Percentiles rank a stretch among this genome's conserved stretches.
Evolutionary conservation across 306 rosid species (phyloP).

Genomic region (Rosa rugosa): DNA sequence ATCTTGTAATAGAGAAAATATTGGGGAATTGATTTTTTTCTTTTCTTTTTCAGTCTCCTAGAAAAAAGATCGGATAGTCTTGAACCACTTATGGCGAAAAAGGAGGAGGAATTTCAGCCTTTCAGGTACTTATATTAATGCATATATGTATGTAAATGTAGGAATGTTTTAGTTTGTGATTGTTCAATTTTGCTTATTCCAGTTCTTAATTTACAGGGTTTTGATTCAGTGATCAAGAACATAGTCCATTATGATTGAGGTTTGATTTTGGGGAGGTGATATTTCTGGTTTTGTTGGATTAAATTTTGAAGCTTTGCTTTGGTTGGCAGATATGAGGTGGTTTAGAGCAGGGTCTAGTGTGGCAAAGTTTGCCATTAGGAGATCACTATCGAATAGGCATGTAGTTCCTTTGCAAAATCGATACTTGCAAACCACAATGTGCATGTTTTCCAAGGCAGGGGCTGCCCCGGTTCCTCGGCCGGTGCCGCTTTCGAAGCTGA

Average conservation of each 20-base stretch:
- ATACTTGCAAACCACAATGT: conserved; percentile 59
- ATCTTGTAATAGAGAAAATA: neutral
- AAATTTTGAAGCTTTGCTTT: conserved; percentile 7
- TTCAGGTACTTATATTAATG: neutral
- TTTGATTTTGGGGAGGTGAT: neutral
- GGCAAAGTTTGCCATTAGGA: conserved; percentile 68
- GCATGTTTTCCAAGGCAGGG: conserved; percentile 47
- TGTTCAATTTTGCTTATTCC: neutral
- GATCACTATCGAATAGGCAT: conserved; percentile 45
- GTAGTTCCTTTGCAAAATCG: conserved; percentile 49
- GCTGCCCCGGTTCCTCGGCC: conserved; percentile 71
- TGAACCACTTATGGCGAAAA: neutral
- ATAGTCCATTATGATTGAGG: conserved; percentile 12
- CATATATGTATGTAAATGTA: neutral
- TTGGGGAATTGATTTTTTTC: no score
- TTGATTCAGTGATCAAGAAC: neutral
- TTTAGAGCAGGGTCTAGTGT: conserved; percentile 74
- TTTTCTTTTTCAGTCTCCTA: neutral
- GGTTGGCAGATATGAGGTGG: conserved; percentile 65
- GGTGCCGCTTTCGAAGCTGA: conserved; percentile 78
- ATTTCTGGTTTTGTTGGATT: neutral
- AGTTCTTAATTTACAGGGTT: neutral
- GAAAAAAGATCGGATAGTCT: neutral
- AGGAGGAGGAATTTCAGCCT: neutral
- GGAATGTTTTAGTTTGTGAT: neutral